Conservation (phyloP, 2,329 filamentous ascomycete species). For the Blastomyces percursus region DNA sequence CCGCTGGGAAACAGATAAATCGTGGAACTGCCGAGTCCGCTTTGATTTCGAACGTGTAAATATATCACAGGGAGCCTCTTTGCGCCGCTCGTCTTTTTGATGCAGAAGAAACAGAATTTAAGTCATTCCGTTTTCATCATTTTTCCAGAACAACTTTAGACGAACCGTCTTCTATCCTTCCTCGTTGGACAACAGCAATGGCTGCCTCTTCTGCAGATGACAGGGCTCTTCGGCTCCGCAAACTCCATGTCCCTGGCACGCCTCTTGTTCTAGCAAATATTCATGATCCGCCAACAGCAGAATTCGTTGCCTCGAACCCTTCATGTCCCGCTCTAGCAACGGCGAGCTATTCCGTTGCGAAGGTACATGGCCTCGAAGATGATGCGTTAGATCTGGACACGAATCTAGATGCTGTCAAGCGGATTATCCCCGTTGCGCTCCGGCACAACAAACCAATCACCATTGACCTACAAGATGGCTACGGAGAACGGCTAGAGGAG, state of each 20-base stretch:
- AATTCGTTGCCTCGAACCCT: conserved; percentile 30
- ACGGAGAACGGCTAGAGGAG: conserved; percentile 38
- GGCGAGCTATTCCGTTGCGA: conserved; percentile 43
- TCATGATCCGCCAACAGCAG: conserved; percentile 43
- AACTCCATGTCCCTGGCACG: conserved; percentile 41
- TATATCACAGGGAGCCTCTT: neutral
- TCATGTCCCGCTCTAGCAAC: conserved; percentile 38
- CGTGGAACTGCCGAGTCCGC: neutral
- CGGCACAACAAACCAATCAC: conserved; percentile 40
- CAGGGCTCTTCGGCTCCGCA: conserved; percentile 12
- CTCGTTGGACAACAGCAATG: neutral
- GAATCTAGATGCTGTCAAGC: conserved; percentile 40
- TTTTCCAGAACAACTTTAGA: neutral
- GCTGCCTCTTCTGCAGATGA: conserved; percentile 3
- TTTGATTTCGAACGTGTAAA: neutral
- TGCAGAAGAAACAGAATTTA: neutral
- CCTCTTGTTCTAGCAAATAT: conserved; percentile 47
- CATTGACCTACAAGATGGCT: conserved; percentile 52
- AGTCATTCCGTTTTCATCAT: neutral
- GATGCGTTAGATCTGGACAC: conserved; percentile 41
- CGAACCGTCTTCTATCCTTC: neutral
- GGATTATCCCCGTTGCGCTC: conserved; percentile 36
- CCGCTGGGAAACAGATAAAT: neutral
- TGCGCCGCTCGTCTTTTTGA: neutral
- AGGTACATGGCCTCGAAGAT: conserved; percentile 36